Conservation (phyloP, 495 filamentous ascomycete genomes). For the Trichoderma gamsii region DNA sequence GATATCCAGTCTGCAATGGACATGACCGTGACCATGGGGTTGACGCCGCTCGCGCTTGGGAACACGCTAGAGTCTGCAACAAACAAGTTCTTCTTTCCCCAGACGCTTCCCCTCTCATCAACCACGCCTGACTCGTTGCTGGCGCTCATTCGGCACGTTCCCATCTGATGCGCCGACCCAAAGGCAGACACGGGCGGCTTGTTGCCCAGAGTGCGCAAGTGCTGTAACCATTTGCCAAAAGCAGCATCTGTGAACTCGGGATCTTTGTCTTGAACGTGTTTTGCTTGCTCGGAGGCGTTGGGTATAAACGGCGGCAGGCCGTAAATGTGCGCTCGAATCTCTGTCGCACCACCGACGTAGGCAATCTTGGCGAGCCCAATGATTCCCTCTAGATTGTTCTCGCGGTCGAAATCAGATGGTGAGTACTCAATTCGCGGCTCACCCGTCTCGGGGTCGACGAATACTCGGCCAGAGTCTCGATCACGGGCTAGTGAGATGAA, state of each 20-base stretch:
- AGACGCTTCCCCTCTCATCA: slow-evolving; percentile 66
- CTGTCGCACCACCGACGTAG: slow-evolving; percentile 67
- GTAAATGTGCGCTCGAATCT: slow-evolving; percentile 59
- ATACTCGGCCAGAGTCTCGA: slow-evolving; percentile 65
- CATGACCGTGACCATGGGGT: slow-evolving; percentile 92
- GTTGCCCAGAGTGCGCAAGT: slow-evolving; percentile 45
- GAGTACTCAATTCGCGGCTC: slow-evolving; percentile 60
- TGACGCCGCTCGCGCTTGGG: slow-evolving; percentile 83
- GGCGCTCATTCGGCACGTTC: slow-evolving; percentile 74
- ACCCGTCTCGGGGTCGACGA: slow-evolving; percentile 64
- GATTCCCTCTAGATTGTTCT: slow-evolving; percentile 64
- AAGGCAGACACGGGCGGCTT: slow-evolving; percentile 43
- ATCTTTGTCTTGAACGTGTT: slow-evolving; percentile 25
- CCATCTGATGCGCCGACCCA: slow-evolving; percentile 81
- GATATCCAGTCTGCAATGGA: slow-evolving; percentile 65
- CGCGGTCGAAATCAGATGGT: slow-evolving; percentile 61
- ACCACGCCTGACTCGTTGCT: slow-evolving; percentile 61
- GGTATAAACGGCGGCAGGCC: slow-evolving; percentile 65
- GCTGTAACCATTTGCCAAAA: slow-evolving; percentile 62
- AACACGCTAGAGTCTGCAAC: slow-evolving; percentile 86
- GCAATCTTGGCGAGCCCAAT: slow-evolving; percentile 66
- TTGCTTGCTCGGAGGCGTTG: slow-evolving; percentile 20
- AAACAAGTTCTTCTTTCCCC: slow-evolving; percentile 67
- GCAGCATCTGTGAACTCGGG: slow-evolving; percentile 58
- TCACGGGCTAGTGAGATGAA: slow-evolving; percentile 70